Base-by-base conservation (phyloP, 1,284 basidiomycete genomes). In the Polyporus tsugae region DNA sequence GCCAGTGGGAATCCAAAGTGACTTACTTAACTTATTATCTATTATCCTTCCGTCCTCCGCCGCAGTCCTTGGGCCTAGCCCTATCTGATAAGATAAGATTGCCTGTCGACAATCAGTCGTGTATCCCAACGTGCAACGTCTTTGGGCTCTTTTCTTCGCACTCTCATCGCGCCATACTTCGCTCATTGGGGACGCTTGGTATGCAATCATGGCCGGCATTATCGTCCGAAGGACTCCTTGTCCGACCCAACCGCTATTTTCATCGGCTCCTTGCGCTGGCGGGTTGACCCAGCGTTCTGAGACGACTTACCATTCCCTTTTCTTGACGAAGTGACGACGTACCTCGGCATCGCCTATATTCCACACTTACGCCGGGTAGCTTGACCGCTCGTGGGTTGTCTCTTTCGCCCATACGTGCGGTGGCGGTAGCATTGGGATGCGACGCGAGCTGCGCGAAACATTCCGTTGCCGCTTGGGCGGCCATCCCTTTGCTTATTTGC, bases 41-140 rank as follows among this genome's bases (percentile, higher is more conserved):
- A n/a, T n/a, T n/a, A 55, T 35, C 3, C 53, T 10, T 15, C 22
- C 49, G n/a, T 10, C 53, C 29, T 17, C 33, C 53, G 29, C 19
- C 1, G 19, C 58, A 60, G 29, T 29, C 49, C 39, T 39, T 4
- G 39, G 39, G 9, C 7, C 7, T 39, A 2, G 2, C 39, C 25
- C 17, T 29, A 68, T 65, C 68, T 62, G 69, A 72, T 72, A 69
- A 69, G 71, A 72, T 72, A 53, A 68, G 60, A 67, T 68, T 5
- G 17, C 15, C 57, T 9, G 33, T 33, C 22, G 7, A 25, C 44
- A 15, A 46, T 46, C 19, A n/a, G n/a, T n/a, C n/a, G n/a, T n/a
- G n/a, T n/a, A n/a, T n/a, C n/a, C 19, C n/a, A 19, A 11, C n/a
- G n/a, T 22, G 22, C 25, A 33, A 17, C 13, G 53, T 19, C 53